phyloP scores from a whole-genome alignment of 768 basidiomycete species.

The Naganishia vaughanmartiniae region DNA sequence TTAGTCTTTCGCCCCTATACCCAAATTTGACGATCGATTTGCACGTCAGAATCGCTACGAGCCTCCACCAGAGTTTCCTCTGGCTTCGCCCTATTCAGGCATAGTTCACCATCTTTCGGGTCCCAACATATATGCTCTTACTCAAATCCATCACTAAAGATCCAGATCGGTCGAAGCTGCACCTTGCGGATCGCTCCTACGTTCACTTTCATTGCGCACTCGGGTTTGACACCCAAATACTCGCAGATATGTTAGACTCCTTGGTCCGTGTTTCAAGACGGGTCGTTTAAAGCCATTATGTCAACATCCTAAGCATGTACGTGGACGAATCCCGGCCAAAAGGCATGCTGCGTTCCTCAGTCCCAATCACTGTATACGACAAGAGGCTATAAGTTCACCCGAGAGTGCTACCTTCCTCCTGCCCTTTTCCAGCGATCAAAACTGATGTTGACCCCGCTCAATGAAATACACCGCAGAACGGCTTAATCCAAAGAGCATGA shows the following conservation, averaged over 20 bases:
- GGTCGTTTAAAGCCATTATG: constrained; percentile 75
- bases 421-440: constrained; percentile 63
- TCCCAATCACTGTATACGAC: constrained; percentile 61
- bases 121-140: constrained; percentile 81
- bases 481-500: constrained; percentile 62
- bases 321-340: constrained; percentile 59
- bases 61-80: constrained; percentile 95
- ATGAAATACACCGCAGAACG: constrained; percentile 48
- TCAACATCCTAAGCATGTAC: constrained; percentile 69
- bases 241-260: constrained; percentile 80
- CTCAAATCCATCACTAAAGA: constrained; percentile 70
- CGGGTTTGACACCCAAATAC: constrained; percentile 73
- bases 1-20: constrained; percentile 96
- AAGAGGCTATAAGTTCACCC: constrained; percentile 66
- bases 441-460: constrained; percentile 68
- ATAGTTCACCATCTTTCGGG: constrained; percentile 90
- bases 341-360: constrained; percentile 65
- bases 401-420: constrained; percentile 64
- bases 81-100: constrained; percentile 87
- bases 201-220: constrained; percentile 70
- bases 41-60: constrained; percentile 94
- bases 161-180: constrained; percentile 74
- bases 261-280: constrained; percentile 83
- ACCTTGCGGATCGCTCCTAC: constrained; percentile 61
- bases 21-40: constrained; percentile 93